Percentiles rank a stretch among this genome's conserved stretches.
These are phyloP conservation scores for Cystobasidium pallidum DNA, from an alignment of 1,284 basidiomycete genomes.

Conservation along the genomic window DNA sequence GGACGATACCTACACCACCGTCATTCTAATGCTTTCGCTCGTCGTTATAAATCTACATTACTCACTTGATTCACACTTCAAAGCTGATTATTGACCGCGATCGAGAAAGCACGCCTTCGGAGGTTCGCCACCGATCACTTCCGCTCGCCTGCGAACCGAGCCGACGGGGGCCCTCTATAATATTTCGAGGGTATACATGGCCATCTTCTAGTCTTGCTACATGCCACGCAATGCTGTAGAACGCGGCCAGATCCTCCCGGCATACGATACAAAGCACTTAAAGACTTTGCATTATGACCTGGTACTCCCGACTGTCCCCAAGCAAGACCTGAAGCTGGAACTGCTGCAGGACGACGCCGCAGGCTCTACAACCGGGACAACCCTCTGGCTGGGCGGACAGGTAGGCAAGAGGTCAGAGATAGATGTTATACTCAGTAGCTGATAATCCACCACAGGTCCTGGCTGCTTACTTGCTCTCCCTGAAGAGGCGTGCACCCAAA, in stretches of 20 bases:
- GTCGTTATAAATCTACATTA: neutral
- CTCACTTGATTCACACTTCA: neutral
- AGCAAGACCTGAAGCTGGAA: constrained; percentile 53
- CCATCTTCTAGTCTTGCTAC: constrained; percentile 10
- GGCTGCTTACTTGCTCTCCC: constrained; percentile 47
- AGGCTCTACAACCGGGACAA: constrained; percentile 75
- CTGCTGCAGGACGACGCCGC: constrained; percentile 62
- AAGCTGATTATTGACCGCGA: neutral
- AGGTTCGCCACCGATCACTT: neutral
- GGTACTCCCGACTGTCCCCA: constrained; percentile 49
- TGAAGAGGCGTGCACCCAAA: constrained; percentile 19
- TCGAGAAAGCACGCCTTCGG: constrained; percentile 23
- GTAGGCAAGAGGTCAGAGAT: constrained; percentile 67
- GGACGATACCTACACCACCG: neutral
- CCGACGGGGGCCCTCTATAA: neutral
- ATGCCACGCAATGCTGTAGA: constrained; percentile 1
- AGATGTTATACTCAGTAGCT: constrained; percentile 49
- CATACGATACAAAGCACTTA: constrained; percentile 46
- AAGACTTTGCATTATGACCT: constrained; percentile 60
- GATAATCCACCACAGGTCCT: constrained; percentile 45
- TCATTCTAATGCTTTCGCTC: neutral
- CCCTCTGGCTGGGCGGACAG: constrained; percentile 82
- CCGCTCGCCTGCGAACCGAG: neutral
- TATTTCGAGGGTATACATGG: neutral
- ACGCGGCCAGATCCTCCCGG: constrained; percentile 33